These are phyloP conservation scores for Tetrastigma voinierianum DNA, from an alignment of 164 flowering plant species.

Conservation along the genomic window DNA sequence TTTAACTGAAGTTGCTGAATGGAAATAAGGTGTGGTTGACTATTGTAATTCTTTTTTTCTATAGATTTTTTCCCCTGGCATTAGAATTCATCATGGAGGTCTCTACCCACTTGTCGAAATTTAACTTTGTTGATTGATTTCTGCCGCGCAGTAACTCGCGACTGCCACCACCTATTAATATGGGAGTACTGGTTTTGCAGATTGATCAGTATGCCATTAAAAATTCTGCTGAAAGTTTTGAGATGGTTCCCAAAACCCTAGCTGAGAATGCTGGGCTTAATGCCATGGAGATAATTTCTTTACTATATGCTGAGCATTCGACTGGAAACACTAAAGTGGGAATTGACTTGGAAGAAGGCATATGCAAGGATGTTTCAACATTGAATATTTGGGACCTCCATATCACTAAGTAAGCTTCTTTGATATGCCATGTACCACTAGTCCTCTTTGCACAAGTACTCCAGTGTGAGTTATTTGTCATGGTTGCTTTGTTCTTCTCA, in stretches of 20 bases:
- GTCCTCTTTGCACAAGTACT: neutral
- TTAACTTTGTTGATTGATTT: neutral
- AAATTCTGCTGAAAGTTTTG: conserved; percentile 95
- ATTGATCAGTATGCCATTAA: conserved; percentile 93
- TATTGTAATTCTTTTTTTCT: conserved; percentile 16
- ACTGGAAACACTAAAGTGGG: conserved; percentile 82
- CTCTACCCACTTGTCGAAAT: too few relatives aligned
- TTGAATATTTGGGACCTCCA: conserved; percentile 78
- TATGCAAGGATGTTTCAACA: conserved; percentile 72
- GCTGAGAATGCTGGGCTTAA: conserved; percentile 97
- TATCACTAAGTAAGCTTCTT: conserved; percentile 75
- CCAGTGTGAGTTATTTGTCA: too few relatives aligned
- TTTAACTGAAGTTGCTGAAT: too few relatives aligned
- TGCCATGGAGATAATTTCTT: conserved; percentile 92
- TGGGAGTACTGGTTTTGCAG: too few relatives aligned
- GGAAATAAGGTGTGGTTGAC: too few relatives aligned
- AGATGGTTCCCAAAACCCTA: conserved; percentile 91
- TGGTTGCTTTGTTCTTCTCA: too few relatives aligned
- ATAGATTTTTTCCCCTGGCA: too few relatives aligned
- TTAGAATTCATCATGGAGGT: too few relatives aligned
- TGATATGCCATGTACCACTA: neutral
- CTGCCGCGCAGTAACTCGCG: neutral
- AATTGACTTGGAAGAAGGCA: conserved; percentile 82
- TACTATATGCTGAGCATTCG: conserved; percentile 90
- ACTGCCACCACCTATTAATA: too few relatives aligned